phyloP scores from a whole-genome alignment of 352 stramenopile genomes.

The Phytophthora rubi region DNA sequence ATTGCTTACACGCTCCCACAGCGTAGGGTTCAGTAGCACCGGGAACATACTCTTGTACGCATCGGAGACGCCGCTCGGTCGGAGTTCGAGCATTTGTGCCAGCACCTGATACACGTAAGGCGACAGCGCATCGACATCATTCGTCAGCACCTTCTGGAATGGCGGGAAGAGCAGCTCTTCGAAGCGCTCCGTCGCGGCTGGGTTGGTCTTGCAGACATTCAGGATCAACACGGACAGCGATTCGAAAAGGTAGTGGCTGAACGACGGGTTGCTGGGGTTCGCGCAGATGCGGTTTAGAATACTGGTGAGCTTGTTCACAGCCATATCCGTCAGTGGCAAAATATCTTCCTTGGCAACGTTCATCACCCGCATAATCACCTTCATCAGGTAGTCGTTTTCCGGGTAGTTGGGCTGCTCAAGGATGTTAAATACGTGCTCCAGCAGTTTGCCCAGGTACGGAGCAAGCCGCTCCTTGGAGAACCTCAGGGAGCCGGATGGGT shows the following conservation, averaged over 20 bases:
- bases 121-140: slow-evolving; percentile 94
- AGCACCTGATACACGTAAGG: slow-evolving; percentile 99
- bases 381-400: slow-evolving; percentile 99
- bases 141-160: slow-evolving; percentile 97
- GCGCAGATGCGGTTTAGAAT: slow-evolving; percentile 95
- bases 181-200: slow-evolving; percentile 85
- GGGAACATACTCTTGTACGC: slow-evolving; percentile 96
- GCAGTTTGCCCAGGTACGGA: slow-evolving; percentile 93
- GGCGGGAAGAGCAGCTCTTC: slow-evolving; percentile 97
- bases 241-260: slow-evolving; percentile 99
- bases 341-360: slow-evolving; percentile 93
- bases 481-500: slow-evolving; percentile 61
- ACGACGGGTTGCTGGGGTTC: slow-evolving; percentile 98
- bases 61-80: slow-evolving; percentile 85
- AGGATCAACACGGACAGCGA: slow-evolving; percentile 96
- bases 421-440: slow-evolving; percentile 96
- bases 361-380: slow-evolving; percentile 97
- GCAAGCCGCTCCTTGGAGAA: slow-evolving; percentile 89
- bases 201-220: slow-evolving; percentile 91
- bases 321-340: slow-evolving; percentile 91
- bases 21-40: slow-evolving; percentile 91
- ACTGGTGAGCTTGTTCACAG: slow-evolving; percentile 95
- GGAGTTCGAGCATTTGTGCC: slow-evolving; percentile 97
- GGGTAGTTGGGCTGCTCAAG: slow-evolving; percentile 93
- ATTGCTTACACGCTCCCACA: slow-evolving; percentile 98